Base-by-base conservation (phyloP, 2,329 filamentous ascomycete genomes). In the Fusarium abutilonis region DNA sequence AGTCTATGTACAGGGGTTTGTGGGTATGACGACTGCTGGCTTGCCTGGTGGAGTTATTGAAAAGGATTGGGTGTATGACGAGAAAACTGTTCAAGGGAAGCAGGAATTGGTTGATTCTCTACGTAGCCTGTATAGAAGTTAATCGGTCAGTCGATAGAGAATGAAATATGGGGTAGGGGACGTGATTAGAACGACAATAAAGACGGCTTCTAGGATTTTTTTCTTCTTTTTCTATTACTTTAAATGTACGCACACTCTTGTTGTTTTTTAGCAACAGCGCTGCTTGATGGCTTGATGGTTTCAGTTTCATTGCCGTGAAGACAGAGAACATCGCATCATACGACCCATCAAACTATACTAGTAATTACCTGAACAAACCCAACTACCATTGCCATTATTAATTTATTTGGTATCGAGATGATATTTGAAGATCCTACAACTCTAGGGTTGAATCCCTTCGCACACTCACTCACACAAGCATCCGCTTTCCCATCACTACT, bases 41-140 rank as follows among this genome's bases (percentile, higher is more conserved):
- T 43, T 72, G 17, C 59, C 66, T 7, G 73, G 66, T 2, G 74
- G 74, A 1, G 55, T 71, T 21, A 66, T 68, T 43, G 58, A 47
- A 2, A 59, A 53, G 8, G 60, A 73, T 14, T 72, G 66, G 41
- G 63, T 47, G 2, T 64, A 68, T 26, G 67, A 67, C 6, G 67
- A 71, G 19, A 39, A 67, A 4, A 72, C 66, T 0, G 44, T 73
- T 2, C 53, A 42, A 41, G 72, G 74, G 0, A 44, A 60, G n/a
- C 34, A 66, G 2, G 68, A 74, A 23, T 34, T 75, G 44, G 64
- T 66, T 10, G 70, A 71, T 21, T 60, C 56, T 7, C 36, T 74
- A 9, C 60, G 68, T 3, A 39, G 32, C 7, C 10, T 55, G n/a
- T 53, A 69, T 9, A 59, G 19, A 3, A 6, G 31, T n/a, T 39